Percentiles rank a stretch among this genome's conserved stretches.
Conservation (phyloP, 2,329 filamentous ascomycete species). For the Trichoderma citrinoviride region DNA sequence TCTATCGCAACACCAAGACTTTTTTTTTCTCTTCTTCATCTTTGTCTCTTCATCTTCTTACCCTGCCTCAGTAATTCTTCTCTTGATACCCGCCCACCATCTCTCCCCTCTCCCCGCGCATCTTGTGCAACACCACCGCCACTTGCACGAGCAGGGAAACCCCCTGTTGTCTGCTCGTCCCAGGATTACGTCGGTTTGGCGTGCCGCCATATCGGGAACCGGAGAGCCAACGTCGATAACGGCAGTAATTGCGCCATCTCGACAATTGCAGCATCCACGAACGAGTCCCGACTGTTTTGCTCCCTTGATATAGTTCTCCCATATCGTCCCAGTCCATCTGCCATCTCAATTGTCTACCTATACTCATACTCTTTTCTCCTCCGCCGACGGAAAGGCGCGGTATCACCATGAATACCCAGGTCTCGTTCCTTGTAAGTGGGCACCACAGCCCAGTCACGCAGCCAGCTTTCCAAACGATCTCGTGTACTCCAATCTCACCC, state of each 20-base stretch:
- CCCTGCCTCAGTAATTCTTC: background rate
- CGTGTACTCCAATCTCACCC: background rate
- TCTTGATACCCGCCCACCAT: background rate
- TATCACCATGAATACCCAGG: slow-evolving; percentile 53
- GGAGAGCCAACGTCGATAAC: slow-evolving; percentile 18
- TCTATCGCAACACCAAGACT: slow-evolving; percentile 1
- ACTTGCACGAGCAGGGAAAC: slow-evolving; percentile 6
- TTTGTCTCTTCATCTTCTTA: background rate
- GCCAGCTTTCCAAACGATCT: background rate
- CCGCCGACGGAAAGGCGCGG: background rate
- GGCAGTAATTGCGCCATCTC: slow-evolving; percentile 21
- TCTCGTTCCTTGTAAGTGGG: slow-evolving; percentile 55
- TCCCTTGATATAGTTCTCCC: background rate
- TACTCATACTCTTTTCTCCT: background rate
- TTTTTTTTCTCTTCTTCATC: background rate
- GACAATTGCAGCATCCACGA: slow-evolving; percentile 8
- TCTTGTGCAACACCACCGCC: background rate
- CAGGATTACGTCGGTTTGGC: background rate
- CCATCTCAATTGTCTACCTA: background rate
- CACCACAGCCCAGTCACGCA: background rate
- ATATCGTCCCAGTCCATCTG: background rate
- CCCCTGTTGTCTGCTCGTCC: background rate
- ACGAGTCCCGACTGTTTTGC: background rate
- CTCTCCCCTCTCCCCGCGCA: background rate
- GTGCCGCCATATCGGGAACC: slow-evolving; percentile 6